These are phyloP conservation scores for Pseudevernia furfuracea DNA, from an alignment of 495 filamentous ascomycete species.

Conservation along the genomic window DNA sequence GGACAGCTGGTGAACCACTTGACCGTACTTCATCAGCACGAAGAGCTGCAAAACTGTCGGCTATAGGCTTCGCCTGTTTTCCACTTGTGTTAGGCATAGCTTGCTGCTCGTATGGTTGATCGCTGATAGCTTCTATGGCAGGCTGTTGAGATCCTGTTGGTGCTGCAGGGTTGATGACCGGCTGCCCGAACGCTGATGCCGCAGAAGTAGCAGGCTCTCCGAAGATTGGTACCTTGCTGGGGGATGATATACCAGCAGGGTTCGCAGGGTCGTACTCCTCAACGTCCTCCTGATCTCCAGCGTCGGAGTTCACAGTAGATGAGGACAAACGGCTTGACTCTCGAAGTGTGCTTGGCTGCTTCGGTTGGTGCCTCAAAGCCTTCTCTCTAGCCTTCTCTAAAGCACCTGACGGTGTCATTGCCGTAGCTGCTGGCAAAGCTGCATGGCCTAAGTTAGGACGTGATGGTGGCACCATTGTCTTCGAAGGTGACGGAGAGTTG, in stretches of 20 bases:
- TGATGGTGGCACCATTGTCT: slow-evolving; percentile 13
- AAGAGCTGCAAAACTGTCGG: not conserved
- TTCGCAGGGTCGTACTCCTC: slow-evolving; percentile 1
- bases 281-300: not conserved
- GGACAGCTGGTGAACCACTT: not conserved
- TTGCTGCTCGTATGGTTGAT: not conserved
- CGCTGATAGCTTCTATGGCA: not conserved
- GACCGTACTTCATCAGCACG: not conserved
- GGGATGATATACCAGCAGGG: not conserved
- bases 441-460: slow-evolving; percentile 16
- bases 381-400: slow-evolving; percentile 33
- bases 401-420: slow-evolving; percentile 26
- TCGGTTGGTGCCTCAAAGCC: slow-evolving; percentile 41
- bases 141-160: not conserved
- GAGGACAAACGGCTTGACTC: slow-evolving; percentile 35
- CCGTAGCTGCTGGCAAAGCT: slow-evolving; percentile 22
- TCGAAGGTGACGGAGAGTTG: not conserved
- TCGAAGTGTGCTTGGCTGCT: slow-evolving; percentile 42
- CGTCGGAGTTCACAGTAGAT: slow-evolving; percentile 19
- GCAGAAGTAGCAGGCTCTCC: not conserved
- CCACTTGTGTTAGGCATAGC: not conserved
- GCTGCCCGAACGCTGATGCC: not conserved
- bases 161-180: not conserved
- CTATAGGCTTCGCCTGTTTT: not conserved
- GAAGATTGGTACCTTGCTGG: not conserved